These are phyloP conservation scores for Ophiocordyceps australis DNA, from an alignment of 2,329 filamentous ascomycete species.

Conservation along the genomic window DNA sequence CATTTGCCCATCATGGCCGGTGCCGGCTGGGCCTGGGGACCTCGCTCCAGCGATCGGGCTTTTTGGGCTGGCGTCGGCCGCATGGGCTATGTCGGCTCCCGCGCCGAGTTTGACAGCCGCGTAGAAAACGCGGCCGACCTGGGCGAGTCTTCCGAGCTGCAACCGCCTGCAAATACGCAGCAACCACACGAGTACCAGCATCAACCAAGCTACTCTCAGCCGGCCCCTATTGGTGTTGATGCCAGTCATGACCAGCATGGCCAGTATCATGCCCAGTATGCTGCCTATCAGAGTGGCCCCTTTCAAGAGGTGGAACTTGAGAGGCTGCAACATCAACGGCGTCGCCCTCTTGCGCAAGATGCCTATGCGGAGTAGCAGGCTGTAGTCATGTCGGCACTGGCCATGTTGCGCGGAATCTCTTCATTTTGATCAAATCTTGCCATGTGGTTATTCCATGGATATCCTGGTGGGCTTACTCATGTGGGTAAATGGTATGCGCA, in stretches of 20 bases:
- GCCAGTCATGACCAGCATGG: slow-evolving; percentile 4
- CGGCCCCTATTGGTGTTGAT: slow-evolving; percentile 1
- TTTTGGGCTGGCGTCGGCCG: slow-evolving; percentile 62
- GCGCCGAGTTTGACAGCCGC: slow-evolving; percentile 8
- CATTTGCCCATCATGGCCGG: slow-evolving; percentile 59
- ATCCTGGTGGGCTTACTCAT: too few relatives aligned
- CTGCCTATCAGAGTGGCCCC: slow-evolving; percentile 1
- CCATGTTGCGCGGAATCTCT: too few relatives aligned
- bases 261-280: slow-evolving; percentile 1
- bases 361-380: too few relatives aligned
- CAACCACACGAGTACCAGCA: too few relatives aligned
- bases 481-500: too few relatives aligned
- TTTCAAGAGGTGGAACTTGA: slow-evolving; percentile 15
- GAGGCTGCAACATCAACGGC: slow-evolving; percentile 3
- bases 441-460: too few relatives aligned
- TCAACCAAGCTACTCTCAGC: not conserved
- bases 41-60: slow-evolving; percentile 51
- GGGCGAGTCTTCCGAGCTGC: slow-evolving; percentile 9
- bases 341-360: not conserved
- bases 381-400: too few relatives aligned
- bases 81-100: slow-evolving; percentile 32
- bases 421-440: too few relatives aligned
- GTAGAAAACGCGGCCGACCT: slow-evolving; percentile 7
- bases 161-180: slow-evolving; percentile 2
- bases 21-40: slow-evolving; percentile 80